A percentile compares a stretch with the other conserved stretches of the same genome.
These are phyloP conservation scores for Fusarium miscanthi DNA, from an alignment of 2,329 filamentous ascomycete genomes.

Conservation along the genomic window DNA sequence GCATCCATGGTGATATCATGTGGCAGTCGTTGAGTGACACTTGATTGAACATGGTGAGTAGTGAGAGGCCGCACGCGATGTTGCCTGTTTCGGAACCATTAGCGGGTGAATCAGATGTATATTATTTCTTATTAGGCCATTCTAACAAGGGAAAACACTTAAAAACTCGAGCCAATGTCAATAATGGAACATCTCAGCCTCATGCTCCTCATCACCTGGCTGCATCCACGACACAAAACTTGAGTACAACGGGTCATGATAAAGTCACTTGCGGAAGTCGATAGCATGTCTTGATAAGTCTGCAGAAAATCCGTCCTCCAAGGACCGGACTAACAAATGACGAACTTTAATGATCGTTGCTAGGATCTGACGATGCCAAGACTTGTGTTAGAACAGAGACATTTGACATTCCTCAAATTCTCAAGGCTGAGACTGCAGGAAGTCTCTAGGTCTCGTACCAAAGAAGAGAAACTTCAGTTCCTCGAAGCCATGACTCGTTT, in stretches of 20 bases:
- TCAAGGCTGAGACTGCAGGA: background rate
- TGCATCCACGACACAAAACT: background rate
- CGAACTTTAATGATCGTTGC: background rate
- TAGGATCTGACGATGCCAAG: background rate
- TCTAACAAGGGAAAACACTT: background rate
- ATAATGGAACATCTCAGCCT: background rate
- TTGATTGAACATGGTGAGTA: background rate
- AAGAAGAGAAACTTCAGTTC: background rate
- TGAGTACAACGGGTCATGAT: background rate
- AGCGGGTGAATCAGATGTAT: background rate
- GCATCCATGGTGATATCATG: background rate
- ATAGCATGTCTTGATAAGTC: background rate
- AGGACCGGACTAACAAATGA: background rate
- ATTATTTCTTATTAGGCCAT: background rate
- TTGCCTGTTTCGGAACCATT: background rate
- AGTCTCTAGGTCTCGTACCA: no score
- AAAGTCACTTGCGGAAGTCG: background rate
- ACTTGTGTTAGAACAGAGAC: background rate
- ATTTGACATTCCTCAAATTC: background rate
- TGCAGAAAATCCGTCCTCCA: background rate
- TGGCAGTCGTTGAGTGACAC: background rate
- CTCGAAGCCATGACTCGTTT: background rate
- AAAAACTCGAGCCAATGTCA: background rate
- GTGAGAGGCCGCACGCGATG: background rate
- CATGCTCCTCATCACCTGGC: background rate